phyloP scores from a whole-genome alignment of 169 alveolate genomes.

The Plasmodium ovale region DNA sequence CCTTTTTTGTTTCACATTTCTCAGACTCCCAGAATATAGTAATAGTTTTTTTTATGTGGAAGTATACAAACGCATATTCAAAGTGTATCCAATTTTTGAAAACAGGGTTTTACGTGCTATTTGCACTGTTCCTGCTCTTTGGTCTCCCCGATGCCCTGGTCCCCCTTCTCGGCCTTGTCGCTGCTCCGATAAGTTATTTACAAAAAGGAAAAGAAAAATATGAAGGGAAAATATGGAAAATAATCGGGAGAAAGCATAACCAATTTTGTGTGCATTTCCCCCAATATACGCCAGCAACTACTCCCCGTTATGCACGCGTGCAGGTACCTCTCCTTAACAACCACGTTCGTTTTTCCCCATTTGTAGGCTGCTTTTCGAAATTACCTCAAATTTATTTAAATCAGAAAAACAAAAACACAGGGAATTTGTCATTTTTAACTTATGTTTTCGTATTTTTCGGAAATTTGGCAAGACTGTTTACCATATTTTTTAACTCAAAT shows the following conservation, averaged over 20 bases:
- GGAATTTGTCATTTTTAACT: conserved; percentile 36
- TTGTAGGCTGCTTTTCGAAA: conserved; percentile 43
- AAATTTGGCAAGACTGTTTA: conserved; percentile 34
- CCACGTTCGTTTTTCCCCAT: background rate
- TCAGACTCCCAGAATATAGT: conserved; percentile 30
- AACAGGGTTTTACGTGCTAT: conserved; percentile 8
- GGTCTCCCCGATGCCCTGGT: conserved; percentile 7
- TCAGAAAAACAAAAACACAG: conserved; percentile 48
- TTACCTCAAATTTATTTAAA: conserved; percentile 60
- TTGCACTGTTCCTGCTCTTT: conserved; percentile 6
- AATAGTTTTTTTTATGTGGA: conserved; percentile 60
- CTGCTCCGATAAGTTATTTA: conserved; percentile 31
- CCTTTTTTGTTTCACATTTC: background rate
- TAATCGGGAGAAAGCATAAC: background rate
- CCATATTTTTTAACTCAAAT: conserved; percentile 15
- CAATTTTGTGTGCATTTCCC: background rate
- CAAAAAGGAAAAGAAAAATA: background rate
- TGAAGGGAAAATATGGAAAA: too few relatives aligned
- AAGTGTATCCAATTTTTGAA: conserved; percentile 5
- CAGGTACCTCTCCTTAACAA: background rate
- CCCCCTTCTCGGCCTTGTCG: conserved; percentile 15
- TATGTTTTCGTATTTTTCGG: conserved; percentile 13
- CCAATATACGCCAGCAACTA: background rate
- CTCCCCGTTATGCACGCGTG: background rate
- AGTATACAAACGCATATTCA: conserved; percentile 21